Conservation (phyloP, 2,329 filamentous ascomycete species). For the Pseudogymnoascus verrucosus region DNA sequence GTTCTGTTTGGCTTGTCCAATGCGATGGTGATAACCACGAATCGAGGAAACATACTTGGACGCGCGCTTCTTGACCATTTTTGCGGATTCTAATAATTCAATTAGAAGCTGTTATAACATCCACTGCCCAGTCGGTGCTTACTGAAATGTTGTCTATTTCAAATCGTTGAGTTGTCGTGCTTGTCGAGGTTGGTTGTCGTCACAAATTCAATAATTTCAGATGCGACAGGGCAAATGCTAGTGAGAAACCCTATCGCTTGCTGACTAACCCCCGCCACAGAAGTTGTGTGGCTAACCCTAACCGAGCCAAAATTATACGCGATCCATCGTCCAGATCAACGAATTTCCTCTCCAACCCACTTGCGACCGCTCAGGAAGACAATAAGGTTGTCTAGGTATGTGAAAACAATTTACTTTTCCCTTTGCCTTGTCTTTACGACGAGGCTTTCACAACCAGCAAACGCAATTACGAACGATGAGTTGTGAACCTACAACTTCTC, state of each 20-base stretch:
- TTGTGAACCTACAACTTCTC: neutral
- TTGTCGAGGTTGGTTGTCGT: slow-evolving; percentile 9
- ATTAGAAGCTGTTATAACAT: neutral
- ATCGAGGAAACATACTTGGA: slow-evolving; percentile 45
- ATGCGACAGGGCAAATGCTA: neutral
- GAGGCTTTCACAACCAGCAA: neutral
- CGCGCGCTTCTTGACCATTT: slow-evolving; percentile 67
- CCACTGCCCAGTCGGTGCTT: slow-evolving; percentile 1
- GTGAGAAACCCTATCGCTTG: slow-evolving; percentile 10
- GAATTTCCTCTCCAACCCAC: slow-evolving; percentile 11
- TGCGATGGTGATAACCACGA: neutral
- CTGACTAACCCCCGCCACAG: slow-evolving; percentile 1
- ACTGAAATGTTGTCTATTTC: slow-evolving; percentile 10
- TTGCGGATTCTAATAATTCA: slow-evolving; percentile 43
- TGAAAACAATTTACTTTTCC: neutral
- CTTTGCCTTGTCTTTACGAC: neutral
- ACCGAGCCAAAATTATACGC: slow-evolving; percentile 4
- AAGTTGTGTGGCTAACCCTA: neutral
- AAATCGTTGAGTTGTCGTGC: slow-evolving; percentile 11
- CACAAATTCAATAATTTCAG: slow-evolving; percentile 4
- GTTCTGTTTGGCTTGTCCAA: slow-evolving; percentile 3
- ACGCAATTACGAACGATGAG: neutral
- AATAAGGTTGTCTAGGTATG: slow-evolving; percentile 28
- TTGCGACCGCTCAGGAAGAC: slow-evolving; percentile 26
- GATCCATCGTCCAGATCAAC: neutral